These are phyloP conservation scores for Fusarium siculi DNA, from an alignment of 2,329 filamentous ascomycete species.

Conservation along the genomic window DNA sequence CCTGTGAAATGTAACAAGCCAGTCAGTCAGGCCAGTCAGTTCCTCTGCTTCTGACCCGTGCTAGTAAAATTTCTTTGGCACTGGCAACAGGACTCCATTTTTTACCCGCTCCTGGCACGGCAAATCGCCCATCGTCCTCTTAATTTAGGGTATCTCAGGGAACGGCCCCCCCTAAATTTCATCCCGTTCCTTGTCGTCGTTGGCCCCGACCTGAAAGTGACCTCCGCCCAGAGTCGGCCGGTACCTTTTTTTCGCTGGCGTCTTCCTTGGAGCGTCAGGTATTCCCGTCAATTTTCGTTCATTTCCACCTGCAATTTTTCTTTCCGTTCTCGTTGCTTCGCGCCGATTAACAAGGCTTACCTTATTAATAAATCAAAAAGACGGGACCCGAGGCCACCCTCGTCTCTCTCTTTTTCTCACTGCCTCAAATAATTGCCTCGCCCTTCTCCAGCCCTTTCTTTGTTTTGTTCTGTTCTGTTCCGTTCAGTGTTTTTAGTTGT, in stretches of 20 bases:
- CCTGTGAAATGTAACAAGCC: conserved; percentile 37
- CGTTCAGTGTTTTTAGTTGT: neutral
- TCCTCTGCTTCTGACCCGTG: conserved; percentile 30
- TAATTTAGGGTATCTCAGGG: conserved; percentile 36
- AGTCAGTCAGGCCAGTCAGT: conserved; percentile 19
- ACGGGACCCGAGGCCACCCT: conserved; percentile 7
- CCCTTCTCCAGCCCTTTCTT: conserved; percentile 12
- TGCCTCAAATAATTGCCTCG: conserved; percentile 7
- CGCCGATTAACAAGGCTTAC: conserved; percentile 32
- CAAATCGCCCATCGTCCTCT: conserved; percentile 32
- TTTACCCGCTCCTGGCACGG: conserved; percentile 46
- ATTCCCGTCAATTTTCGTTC: conserved; percentile 4
- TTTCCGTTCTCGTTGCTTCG: conserved; percentile 28
- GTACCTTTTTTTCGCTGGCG: conserved; percentile 9
- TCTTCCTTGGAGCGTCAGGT: conserved; percentile 14
- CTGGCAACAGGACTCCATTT: conserved; percentile 27
- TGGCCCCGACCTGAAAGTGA: conserved; percentile 33
- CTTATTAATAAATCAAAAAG: conserved; percentile 33
- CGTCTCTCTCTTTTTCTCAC: neutral
- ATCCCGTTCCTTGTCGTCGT: conserved; percentile 41
- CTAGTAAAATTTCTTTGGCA: conserved; percentile 40
- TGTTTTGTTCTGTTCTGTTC: neutral
- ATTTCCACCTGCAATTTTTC: conserved; percentile 10
- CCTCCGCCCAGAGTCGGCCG: neutral
- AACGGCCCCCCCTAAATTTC: conserved; percentile 30